Evolutionary conservation across 1,284 basidiomycete species (phyloP).

Genomic region (Austroboletus novae-zelandiae): DNA sequence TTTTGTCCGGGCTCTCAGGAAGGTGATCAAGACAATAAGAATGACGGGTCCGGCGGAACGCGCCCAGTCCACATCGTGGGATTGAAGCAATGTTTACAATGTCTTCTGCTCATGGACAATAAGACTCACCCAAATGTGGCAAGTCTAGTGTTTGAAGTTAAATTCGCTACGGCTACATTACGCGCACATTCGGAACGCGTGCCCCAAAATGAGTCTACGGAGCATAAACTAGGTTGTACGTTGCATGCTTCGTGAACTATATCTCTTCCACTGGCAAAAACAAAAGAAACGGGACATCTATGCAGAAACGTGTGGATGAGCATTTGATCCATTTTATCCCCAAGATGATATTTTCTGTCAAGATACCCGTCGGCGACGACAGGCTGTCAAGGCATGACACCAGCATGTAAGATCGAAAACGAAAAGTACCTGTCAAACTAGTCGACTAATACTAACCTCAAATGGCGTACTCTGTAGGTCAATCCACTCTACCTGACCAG

Average conservation of each 20-base stretch:
- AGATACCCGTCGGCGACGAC: background rate
- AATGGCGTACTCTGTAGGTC: no score
- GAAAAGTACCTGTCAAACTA: no score
- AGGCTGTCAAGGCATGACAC: background rate
- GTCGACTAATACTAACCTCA: no score
- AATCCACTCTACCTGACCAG: no score
- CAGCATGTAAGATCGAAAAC: no score
- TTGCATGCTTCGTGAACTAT: background rate
- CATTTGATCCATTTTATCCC: background rate
- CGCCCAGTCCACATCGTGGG: conserved; percentile 5
- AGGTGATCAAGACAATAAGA: conserved; percentile 20
- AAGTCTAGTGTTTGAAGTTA: conserved; percentile 18
- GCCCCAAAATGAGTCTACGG: background rate
- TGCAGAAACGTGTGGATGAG: background rate
- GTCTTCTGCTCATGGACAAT: conserved; percentile 15
- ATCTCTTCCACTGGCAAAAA: background rate
- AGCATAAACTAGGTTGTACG: background rate
- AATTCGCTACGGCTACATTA: background rate
- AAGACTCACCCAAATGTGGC: conserved; percentile 15
- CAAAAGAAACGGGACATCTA: conserved; percentile 11
- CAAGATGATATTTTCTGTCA: background rate
- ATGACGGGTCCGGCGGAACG: background rate
- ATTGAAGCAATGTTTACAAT: background rate
- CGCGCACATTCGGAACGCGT: background rate
- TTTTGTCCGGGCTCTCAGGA: background rate